Evolutionary conservation across 257 asterid genomes (phyloP).

Genomic region (Marsdenia floribunda): DNA sequence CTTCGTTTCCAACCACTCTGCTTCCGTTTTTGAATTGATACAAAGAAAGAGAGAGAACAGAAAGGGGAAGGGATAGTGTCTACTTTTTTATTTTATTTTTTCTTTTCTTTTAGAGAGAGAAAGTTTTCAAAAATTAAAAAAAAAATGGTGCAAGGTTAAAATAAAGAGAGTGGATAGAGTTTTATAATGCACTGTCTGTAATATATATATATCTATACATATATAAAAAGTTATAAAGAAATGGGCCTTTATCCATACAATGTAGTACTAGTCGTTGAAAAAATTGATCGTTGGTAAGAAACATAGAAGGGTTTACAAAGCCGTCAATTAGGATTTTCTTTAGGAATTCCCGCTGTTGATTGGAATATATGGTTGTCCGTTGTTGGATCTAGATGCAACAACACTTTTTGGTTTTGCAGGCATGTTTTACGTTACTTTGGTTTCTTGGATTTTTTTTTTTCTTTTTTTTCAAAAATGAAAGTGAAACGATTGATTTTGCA

Average conservation of each 20-base stretch:
- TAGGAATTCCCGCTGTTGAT: slow-evolving; percentile 27
- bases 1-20: slow-evolving; percentile 49
- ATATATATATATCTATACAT: background rate
- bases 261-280: slow-evolving; percentile 35
- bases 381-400: slow-evolving; percentile 43
- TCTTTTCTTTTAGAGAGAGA: background rate
- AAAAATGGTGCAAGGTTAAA: background rate
- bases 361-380: slow-evolving; percentile 37
- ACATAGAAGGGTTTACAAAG: background rate
- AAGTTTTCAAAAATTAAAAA: background rate
- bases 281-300: slow-evolving; percentile 7
- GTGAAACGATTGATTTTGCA: too few species aligned
- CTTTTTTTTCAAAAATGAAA: too few species aligned
- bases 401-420: slow-evolving; percentile 19
- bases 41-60: slow-evolving; percentile 11
- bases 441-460: too few species aligned
- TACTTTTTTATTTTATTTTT: background rate
- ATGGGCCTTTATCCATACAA: slow-evolving; percentile 32
- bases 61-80: slow-evolving; percentile 16
- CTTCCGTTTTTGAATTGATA: slow-evolving; percentile 15
- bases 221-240: slow-evolving; percentile 22
- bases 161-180: slow-evolving; percentile 38
- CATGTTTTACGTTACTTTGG: background rate
- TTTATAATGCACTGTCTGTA: slow-evolving; percentile 1
- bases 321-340: slow-evolving; percentile 36